Evolutionary conservation across 345 rosid species (phyloP), one percentile per base, ranked within the genome.

Genomic region (Sonneratia alba): DNA sequence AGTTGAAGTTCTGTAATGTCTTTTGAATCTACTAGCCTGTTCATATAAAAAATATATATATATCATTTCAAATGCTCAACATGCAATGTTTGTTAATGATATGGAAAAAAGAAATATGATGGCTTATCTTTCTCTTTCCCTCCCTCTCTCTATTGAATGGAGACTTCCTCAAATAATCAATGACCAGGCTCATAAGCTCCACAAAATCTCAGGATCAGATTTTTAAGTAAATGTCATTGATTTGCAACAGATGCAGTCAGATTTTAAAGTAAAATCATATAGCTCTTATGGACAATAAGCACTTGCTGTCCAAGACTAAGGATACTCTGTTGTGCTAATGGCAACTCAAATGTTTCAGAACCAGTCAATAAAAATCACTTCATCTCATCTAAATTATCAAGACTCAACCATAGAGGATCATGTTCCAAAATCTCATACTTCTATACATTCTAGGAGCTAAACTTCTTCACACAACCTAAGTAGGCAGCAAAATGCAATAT

Each of bases 11-110:
- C 99, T 73, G 71, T 77, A 36, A 95, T 87, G 77, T 95, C 97
- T 77, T 86, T 88, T 65, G 97, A 89, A 87, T 95, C 99, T 72
- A 92, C 99, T 66, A 95, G 93, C 83, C 99, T 95, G 85, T 71
- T 59, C 79, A 77, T 32, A 53, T 69, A 70, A 56, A 32, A 8
- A 40, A 16, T 57, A 57, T 24, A 57, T 22, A 14, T 11, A 11
- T 49, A 42, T 9, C 19, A 49, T 13, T 49, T 49, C 18, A 14
- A 49, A 49, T 53, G 59, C 9, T 53, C 22, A 53, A 18, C 22
- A n/a, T n/a, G 63, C 32, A 57, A 2, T 57, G 13, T 57, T 22
- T 56, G 62, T 56, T 22, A 56, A 22, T 56, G 62, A 56, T 6
- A 56, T 22, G 13, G 32, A 53, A 53, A 40, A 22, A 56, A 21